phyloP scores from a whole-genome alignment of 345 rosid genomes.

The Euclidium syriacum region DNA sequence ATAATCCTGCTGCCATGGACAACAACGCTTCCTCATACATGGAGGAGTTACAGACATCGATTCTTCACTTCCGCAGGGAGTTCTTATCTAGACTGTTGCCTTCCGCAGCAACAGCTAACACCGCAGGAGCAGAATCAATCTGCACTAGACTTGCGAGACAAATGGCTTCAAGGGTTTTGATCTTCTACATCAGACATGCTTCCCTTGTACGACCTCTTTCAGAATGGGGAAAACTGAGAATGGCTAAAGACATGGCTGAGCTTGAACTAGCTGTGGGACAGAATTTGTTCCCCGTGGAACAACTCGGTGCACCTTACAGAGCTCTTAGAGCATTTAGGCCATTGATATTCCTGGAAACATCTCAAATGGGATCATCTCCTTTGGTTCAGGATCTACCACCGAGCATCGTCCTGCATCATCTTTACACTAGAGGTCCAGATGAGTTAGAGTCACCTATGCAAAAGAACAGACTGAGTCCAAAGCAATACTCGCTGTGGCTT shows the following conservation, averaged over 20 bases:
- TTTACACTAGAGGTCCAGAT: constrained; percentile 88
- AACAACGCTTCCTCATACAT: constrained; percentile 88
- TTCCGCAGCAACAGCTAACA: constrained; percentile 46
- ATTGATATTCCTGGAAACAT: constrained; percentile 82
- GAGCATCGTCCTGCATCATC: constrained; percentile 83
- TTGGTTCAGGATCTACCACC: constrained; percentile 86
- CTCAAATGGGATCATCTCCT: constrained; percentile 77
- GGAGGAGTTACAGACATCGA: constrained; percentile 88
- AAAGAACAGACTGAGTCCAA: constrained; percentile 71
- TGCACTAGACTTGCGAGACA: constrained; percentile 88
- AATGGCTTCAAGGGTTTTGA: constrained; percentile 84
- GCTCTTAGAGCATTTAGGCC: constrained; percentile 98
- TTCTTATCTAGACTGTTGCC: constrained; percentile 83
- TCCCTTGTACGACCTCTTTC: constrained; percentile 96
- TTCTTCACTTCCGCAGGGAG: constrained; percentile 86
- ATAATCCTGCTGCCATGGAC: constrained; percentile 84
- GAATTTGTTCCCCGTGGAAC: constrained; percentile 93
- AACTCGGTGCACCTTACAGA: constrained; percentile 87
- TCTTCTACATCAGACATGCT: constrained; percentile 86
- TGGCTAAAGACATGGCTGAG: constrained; percentile 99
- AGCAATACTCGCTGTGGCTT: constrained; percentile 92
- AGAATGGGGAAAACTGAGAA: constrained; percentile 92
- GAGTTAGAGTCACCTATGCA: constrained; percentile 85
- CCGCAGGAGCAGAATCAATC: constrained; percentile 67
- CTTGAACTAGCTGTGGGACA: constrained; percentile 94